Percentiles rank a stretch among this genome's conserved stretches.
phyloP scores from a whole-genome alignment of 2,329 filamentous ascomycete genomes.

The Fusarium marasasianum region DNA sequence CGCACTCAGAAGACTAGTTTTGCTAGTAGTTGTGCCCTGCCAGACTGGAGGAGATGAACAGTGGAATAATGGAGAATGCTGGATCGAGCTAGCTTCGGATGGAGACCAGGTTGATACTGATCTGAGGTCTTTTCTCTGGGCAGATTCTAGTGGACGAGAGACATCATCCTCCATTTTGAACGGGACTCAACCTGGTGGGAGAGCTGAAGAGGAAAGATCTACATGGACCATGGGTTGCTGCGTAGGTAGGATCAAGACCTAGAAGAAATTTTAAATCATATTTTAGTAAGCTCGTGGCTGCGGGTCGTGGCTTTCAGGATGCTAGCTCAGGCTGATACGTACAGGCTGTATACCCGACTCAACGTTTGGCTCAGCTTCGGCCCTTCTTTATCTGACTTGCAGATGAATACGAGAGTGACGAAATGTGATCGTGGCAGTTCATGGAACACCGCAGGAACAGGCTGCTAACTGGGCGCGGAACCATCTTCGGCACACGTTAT shows the following conservation, averaged over 20 bases:
- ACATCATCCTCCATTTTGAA: not conserved
- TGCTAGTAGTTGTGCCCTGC: not conserved
- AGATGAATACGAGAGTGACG: not conserved
- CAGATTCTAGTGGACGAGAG: not conserved
- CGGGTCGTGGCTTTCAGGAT: too few relatives aligned
- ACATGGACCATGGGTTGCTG: too few relatives aligned
- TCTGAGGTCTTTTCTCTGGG: not conserved
- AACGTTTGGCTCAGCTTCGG: too few relatives aligned
- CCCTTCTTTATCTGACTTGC: not conserved
- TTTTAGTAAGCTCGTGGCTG: not conserved
- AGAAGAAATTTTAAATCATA: not conserved
- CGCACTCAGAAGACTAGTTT: not conserved
- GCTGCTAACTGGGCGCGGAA: not conserved
- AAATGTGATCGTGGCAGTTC: not conserved
- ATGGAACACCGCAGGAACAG: not conserved
- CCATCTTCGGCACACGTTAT: too few relatives aligned
- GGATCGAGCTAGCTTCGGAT: not conserved
- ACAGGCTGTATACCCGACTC: not conserved
- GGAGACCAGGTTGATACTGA: not conserved
- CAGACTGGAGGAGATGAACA: not conserved
- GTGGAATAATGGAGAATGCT: not conserved
- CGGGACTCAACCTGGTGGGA: not conserved
- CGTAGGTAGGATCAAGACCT: rapidly evolving
- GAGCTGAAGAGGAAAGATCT: not conserved
- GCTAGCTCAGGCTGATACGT: not conserved